Base-by-base conservation (phyloP, 495 filamentous ascomycete genomes). In the Alectoria sarmentosa region DNA sequence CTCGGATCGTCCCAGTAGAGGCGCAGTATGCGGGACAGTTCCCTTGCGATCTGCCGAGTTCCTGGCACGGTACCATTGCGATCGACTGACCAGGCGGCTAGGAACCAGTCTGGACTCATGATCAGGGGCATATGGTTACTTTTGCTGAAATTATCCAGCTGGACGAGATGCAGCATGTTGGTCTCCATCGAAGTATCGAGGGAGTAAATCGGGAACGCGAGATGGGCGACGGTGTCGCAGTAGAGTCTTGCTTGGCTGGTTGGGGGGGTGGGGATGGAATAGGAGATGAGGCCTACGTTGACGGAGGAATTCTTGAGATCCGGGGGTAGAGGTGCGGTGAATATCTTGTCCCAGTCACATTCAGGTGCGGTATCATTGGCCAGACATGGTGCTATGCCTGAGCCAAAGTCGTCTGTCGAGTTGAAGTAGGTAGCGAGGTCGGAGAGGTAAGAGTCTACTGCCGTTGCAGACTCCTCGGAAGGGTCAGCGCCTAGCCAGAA, bases 41-140 rank as follows among this genome's bases (percentile, higher is more conserved):
- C 61, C 37, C 55, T 39, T 1, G 61, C 65, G 32, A 68, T 68
- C 19, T 38, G 39, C 21, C 68, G 68, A 3, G 42, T 42, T 30
- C 30, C 37, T 52, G 61, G 62, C 4, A 70, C 57, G 7, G 54
- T 65, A 36, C 48, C 61, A 46, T 44, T 37, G 32, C 44, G 30
- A 34, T 67, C 63, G 39, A 66, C 66, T 8, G 71, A 71, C 60
- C 64, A 73, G 38, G 71, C 67, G 52, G 71, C 69, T 0, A 73
- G 62, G 17, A 71, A 36, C 71, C 71, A 73, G 61, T 60, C 56
- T 8, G 71, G 69, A 52, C 63, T 56, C 26, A 70, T 52, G 41
- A 58, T n/a, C 13, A 65, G 37, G 44, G 54, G 54, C 37, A 44
- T 28, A 2, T 8, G 14, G 34, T n/a, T 34, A 17, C 37, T 30